Evolutionary conservation across 2,329 filamentous ascomycete genomes (phyloP), one percentile per base, ranked within the genome.

Genomic region (Beauveria scarabaeidicola): DNA sequence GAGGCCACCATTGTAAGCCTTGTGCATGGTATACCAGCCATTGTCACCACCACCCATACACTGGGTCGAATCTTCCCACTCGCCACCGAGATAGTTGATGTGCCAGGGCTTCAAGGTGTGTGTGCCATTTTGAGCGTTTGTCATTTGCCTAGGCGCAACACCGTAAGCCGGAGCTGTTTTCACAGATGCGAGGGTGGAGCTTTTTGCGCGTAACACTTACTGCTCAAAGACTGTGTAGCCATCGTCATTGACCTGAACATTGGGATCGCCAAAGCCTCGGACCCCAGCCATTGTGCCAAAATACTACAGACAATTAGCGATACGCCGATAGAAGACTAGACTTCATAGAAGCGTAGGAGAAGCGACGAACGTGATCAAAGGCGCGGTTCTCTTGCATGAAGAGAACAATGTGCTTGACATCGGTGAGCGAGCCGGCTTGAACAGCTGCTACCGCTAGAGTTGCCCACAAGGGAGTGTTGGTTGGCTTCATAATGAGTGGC

Each of bases 361-460:
- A 36, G 13, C 5, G 32, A 61, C 70, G 52, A 38, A 71, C 70
- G 48, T 71, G 70, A 56, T 71, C 69, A 52, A 72, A 68, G 0
- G 70, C 67, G 4, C 70, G 63, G 52, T 72, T 72, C 61, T 72
- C 79, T 65, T 82, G 79, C 80, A 83, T 83, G 66, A 83, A 80
- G 40, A 83, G 74, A 21, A 83, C 75, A 43, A 82, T 79, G 74
- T 83, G 80, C 58, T 82, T 76, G 62, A 83, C 77, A 58, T 82
- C 79, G 27, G 72, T 72, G 36, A 81, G 69, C 9, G 77, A 77
- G 3, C 70, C 73, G 4, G 72, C 75, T 2, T 61, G 60, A 7
- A 61, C 64, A 36, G 66, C 64, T 17, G 48, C 46, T n/a, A 51
- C 60, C 21, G 63, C 64, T 25, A 59, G 17, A 17, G 51, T 19